Base-by-base conservation (phyloP, 805 yeast species). In the Saturnispora quitensis region DNA sequence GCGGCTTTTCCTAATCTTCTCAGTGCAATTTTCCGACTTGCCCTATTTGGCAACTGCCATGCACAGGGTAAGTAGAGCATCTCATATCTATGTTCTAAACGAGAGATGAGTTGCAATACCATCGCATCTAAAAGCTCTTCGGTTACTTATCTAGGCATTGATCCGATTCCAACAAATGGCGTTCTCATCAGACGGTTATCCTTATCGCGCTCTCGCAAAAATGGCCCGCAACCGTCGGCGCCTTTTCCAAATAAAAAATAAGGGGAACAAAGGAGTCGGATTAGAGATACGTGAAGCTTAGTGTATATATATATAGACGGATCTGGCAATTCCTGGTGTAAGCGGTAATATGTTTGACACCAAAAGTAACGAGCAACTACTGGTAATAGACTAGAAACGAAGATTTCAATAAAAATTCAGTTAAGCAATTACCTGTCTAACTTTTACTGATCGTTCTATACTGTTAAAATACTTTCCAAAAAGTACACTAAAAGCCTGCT, bases 101-200 rank as follows among this genome's bases (percentile, higher is more conserved):
- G n/a, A 12, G 34, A 4, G 34, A 31, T 31, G 34, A 31, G 15
- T 31, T 9, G 34, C 12, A 10, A 31, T 12, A 31, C 34, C 34
- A 31, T 31, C n/a, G 34, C 34, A 31, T 31, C 34, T 13, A 31
- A 4, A 31, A 12, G 15, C 34, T 31, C 2, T 10, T 10, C 13
- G 2, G 13, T 31, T 31, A 31, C 34, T 10, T 31, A 13, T 31
- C 15, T 9, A 31, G 34, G 34, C 12, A 31, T 9, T 31, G 5
- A 5, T 31, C 34, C 34, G 34, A 31, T 10, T 31, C 15, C 12
- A 7, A 31, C 34, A 31, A 31, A 31, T 25, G 34, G 34, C 34
- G 34, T 31, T 31, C 13, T 13, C 51, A 51, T 24, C 40, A 36
- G 18, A 51, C 51, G 22, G 48, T 51, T 13, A 31, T 31, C 34